Conservation (phyloP, 2,329 filamentous ascomycete species). For the Didymella sp. region DNA sequence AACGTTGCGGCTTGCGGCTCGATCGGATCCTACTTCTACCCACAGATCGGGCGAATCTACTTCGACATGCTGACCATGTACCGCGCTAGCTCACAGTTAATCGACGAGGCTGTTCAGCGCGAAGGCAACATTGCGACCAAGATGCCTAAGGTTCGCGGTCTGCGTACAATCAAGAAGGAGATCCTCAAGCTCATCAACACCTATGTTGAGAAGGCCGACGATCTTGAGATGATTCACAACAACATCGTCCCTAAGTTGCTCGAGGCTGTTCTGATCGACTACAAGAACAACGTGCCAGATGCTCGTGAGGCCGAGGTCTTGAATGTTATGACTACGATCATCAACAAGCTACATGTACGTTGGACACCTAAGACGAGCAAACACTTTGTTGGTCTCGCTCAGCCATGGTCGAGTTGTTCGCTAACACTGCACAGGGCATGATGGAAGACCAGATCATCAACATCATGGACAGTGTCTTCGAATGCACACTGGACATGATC, state of each 20-base stretch:
- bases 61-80: conserved; percentile 99
- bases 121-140: conserved; percentile 96
- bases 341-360: conserved; percentile 93
- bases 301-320: conserved; percentile 95
- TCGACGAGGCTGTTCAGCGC: conserved; percentile 86
- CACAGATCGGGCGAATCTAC: conserved; percentile 96
- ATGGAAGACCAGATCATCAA: conserved; percentile 98
- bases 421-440: conserved; percentile 66
- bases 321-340: conserved; percentile 97
- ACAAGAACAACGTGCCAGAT: conserved; percentile 95
- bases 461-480: conserved; percentile 98
- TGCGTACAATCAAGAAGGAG: conserved; percentile 99
- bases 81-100: conserved; percentile 92
- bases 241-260: conserved; percentile 96
- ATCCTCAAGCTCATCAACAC: conserved; percentile 98
- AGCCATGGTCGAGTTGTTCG: conserved; percentile 13
- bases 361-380: conserved; percentile 61
- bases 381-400: conserved; percentile 54
- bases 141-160: conserved; percentile 92
- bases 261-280: conserved; percentile 92
- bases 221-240: conserved; percentile 87
- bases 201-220: conserved; percentile 97
- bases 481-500: conserved; percentile 99
- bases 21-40: conserved; percentile 96
- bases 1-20: conserved; percentile 98